Percentiles rank a stretch among this genome's conserved stretches.
phyloP scores from a whole-genome alignment of 768 basidiomycete species.

The Clavulina sp. region DNA sequence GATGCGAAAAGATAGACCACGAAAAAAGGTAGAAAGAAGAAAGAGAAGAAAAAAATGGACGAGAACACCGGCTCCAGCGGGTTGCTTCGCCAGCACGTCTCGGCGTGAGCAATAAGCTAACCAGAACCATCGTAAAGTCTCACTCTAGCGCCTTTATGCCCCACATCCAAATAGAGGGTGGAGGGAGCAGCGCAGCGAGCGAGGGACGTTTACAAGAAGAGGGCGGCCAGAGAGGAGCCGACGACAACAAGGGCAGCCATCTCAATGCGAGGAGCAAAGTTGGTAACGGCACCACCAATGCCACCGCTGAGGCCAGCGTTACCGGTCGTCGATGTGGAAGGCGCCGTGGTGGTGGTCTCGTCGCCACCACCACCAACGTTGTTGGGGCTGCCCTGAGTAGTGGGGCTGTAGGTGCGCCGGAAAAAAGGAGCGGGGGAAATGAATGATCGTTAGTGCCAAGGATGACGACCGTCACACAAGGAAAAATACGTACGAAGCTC shows the following conservation, averaged over 20 bases:
- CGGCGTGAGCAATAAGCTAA: background rate
- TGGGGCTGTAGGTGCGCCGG: background rate
- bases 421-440: background rate
- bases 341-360: background rate
- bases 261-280: background rate
- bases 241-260: background rate
- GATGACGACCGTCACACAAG: background rate
- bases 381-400: background rate
- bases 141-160: too few relatives aligned
- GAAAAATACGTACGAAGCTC: background rate
- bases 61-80: background rate
- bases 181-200: background rate
- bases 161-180: too few relatives aligned
- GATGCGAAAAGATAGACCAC: background rate
- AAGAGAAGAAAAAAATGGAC: background rate
- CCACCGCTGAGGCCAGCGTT: background rate
- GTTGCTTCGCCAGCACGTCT: background rate
- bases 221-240: too few relatives aligned
- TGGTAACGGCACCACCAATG: background rate
- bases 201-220: too few relatives aligned
- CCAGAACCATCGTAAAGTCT: background rate
- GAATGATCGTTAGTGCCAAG: background rate
- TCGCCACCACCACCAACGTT: background rate
- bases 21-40: background rate
- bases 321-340: background rate